Evolutionary conservation across 2,329 filamentous ascomycete species (phyloP).

Genomic region (Pyricularia sp.): DNA sequence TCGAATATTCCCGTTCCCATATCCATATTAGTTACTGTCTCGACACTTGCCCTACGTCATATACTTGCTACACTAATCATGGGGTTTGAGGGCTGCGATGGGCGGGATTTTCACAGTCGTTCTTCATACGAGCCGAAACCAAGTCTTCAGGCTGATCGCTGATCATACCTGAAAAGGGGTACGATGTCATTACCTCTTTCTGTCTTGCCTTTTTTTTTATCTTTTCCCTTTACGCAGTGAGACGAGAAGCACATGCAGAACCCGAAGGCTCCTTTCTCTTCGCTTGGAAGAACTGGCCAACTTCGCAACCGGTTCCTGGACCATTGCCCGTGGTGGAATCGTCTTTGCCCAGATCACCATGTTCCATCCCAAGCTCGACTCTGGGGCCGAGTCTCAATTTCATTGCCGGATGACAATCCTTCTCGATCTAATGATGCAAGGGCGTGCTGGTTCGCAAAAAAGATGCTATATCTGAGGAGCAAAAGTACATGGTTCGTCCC

Average conservation of each 20-base stretch:
- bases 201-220: no score
- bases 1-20: background rate
- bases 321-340: background rate
- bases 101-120: background rate
- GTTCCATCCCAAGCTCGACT: background rate
- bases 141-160: background rate
- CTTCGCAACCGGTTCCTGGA: background rate
- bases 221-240: background rate
- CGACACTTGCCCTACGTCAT: no score
- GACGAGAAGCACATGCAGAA: no score
- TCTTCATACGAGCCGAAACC: background rate
- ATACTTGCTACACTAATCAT: background rate
- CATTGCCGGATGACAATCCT: background rate
- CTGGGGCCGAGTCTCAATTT: background rate
- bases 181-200: background rate
- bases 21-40: background rate
- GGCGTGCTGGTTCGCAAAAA: background rate
- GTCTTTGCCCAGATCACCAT: background rate
- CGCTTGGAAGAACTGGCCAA: background rate
- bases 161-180: background rate
- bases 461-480: background rate
- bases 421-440: background rate
- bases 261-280: background rate
- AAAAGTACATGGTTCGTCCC: background rate
- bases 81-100: background rate